A percentile compares a stretch with the other conserved stretches of the same genome.
phyloP scores from a whole-genome alignment of 352 stramenopile genomes.

The Plasmopara viticola region DNA sequence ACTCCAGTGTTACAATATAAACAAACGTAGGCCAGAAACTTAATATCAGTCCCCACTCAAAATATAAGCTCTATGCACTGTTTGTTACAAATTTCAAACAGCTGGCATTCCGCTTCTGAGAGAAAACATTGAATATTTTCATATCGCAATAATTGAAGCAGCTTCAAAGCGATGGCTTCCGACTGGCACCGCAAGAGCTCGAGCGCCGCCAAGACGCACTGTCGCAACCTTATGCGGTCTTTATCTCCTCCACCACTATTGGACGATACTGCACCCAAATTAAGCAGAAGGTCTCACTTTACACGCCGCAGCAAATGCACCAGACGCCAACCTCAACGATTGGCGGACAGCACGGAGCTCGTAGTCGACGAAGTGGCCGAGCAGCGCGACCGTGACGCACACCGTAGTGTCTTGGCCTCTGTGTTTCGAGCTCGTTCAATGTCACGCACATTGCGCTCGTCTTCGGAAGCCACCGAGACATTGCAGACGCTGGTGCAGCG shows the following conservation, averaged over 20 bases:
- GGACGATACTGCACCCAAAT: conserved; percentile 10
- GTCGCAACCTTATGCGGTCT: not conserved
- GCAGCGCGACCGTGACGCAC: conserved; percentile 18
- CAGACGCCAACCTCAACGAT: conserved; percentile 8
- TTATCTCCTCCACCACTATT: conserved; percentile 20
- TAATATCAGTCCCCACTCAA: too few species aligned
- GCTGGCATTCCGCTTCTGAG: too few species aligned
- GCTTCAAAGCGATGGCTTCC: not conserved
- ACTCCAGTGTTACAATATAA: too few species aligned
- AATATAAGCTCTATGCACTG: too few species aligned
- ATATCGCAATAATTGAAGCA: not conserved
- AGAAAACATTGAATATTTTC: conserved; percentile 1
- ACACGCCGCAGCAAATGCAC: conserved; percentile 10
- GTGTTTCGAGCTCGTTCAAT: conserved; percentile 18
- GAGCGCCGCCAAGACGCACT: not conserved
- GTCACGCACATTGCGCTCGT: conserved; percentile 22
- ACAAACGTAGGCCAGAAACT: too few species aligned
- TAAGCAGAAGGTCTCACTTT: conserved; percentile 14
- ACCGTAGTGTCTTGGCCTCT: conserved; percentile 18
- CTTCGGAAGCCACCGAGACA: conserved; percentile 14
- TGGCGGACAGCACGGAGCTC: conserved; percentile 21
- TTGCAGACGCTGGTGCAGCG: conserved; percentile 21
- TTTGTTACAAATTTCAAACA: too few species aligned
- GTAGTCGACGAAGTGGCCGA: conserved; percentile 27
- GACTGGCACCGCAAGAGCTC: not conserved